These are phyloP conservation scores for Sarocladiaceae sp. DNA, from an alignment of 2,329 filamentous ascomycete species.

Conservation along the genomic window DNA sequence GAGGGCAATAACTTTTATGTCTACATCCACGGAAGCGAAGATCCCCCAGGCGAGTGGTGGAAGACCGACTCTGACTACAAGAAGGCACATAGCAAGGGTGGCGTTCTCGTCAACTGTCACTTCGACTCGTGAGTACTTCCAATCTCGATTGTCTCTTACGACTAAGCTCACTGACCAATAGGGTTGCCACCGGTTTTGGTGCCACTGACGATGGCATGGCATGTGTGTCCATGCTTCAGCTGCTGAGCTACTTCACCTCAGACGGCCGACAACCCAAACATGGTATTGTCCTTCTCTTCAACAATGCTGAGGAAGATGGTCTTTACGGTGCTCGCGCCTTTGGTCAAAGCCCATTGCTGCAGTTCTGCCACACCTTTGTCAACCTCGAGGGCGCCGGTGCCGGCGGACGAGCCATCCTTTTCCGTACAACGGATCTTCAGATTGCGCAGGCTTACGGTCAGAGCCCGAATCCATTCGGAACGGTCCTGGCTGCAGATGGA, in stretches of 20 bases:
- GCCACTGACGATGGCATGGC: conserved; percentile 93
- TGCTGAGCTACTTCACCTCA: conserved; percentile 79
- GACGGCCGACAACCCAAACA: conserved; percentile 65
- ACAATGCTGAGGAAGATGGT: conserved; percentile 94
- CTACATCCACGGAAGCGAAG: conserved; percentile 78
- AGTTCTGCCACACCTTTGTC: conserved; percentile 78
- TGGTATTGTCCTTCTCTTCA: conserved; percentile 79
- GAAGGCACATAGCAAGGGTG: conserved; percentile 54
- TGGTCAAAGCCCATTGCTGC: conserved; percentile 72
- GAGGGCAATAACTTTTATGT: conserved; percentile 90
- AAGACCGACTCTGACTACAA: conserved; percentile 32
- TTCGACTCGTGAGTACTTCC: conserved; percentile 59
- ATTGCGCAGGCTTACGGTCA: conserved; percentile 73
- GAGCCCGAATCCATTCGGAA: conserved; percentile 72
- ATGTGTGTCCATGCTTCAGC: conserved; percentile 76
- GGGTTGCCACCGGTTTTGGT: conserved; percentile 84
- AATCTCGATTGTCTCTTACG: conserved; percentile 13
- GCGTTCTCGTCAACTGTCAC: conserved; percentile 89
- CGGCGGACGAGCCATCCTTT: conserved; percentile 79
- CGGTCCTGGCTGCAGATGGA: conserved; percentile 74
- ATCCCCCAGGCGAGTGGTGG: conserved; percentile 72
- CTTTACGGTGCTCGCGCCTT: conserved; percentile 83
- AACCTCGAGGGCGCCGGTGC: conserved; percentile 95
- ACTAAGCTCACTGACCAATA: conserved; percentile 24
- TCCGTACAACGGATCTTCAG: conserved; percentile 81